Evolutionary conservation across 495 filamentous ascomycete genomes (phyloP), one percentile per base, ranked within the genome.

Genomic region (Xylaria nigripes): DNA sequence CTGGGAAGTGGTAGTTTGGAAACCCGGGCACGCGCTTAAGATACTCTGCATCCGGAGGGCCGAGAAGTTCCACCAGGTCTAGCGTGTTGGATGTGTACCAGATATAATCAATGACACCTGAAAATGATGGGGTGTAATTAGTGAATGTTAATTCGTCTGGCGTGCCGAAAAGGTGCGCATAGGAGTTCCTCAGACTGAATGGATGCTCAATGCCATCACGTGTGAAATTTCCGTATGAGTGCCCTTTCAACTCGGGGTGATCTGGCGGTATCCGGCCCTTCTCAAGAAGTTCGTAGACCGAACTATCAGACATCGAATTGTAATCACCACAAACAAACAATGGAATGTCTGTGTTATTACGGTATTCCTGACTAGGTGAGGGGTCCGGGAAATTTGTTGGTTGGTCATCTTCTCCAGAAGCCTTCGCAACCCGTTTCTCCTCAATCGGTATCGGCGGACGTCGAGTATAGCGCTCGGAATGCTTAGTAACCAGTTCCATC

Each of bases 1-100:
- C 93, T 1, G 94, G 94, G 73, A 96, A 96, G 72, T 97, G 93
- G 66, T 86, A 91, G 62, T 97, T 95, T 10, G 93, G 93, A 70
- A 97, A 98, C 0, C 93, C 93, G 3, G 93, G 93, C 5, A 96
- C 90, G 43, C 84, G 79, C 60, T 86, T 84, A 52, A 98, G 83
- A 69, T 97, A 95, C 12, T 93, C 83, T 63, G 82, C 81, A 69
- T 98, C 94, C 10, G 96, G 88, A 34, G 92, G 84, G 6, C 93
- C 94, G 9, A 98, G 86, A 52, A 98, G 69, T 38, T 83, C 86
- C 30, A 88, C 86, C 27, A 95, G 85, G 64, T 94, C 87, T 41
- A 98, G 76, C 25, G 89, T 81, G 67, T 95, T 97, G 41, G 89
- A 89, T 48, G 88, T 88, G 72, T 90, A 98, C 90, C 89, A 97